Evolutionary conservation across 371 early-diverging fungal genomes (phyloP).

Genomic region (Rhizopus microsporus): DNA sequence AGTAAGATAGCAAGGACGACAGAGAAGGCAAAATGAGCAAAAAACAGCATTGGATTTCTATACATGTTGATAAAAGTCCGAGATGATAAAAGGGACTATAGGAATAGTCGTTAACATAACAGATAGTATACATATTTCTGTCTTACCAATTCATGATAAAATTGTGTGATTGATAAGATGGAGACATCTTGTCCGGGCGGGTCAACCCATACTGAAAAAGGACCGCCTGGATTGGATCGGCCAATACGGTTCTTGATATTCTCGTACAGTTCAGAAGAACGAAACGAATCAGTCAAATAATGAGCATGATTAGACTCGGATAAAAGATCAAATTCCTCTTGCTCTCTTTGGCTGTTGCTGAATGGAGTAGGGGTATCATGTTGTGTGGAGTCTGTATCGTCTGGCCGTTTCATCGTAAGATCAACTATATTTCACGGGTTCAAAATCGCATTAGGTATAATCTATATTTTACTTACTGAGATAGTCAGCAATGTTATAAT

Average conservation of each 20-base stretch:
- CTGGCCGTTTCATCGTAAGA: constrained; percentile 47
- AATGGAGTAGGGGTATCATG: constrained; percentile 14
- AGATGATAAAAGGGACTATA: constrained; percentile 42
- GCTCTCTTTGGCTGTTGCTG: not conserved
- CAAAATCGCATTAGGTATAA: not conserved
- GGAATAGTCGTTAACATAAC: not conserved
- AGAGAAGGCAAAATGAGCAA: constrained; percentile 43
- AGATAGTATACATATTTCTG: not conserved
- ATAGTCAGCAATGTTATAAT: constrained; percentile 85
- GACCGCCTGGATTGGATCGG: constrained; percentile 3
- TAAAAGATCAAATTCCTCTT: constrained; percentile 31
- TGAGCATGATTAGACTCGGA: constrained; percentile 43
- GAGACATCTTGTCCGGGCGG: constrained; percentile 67
- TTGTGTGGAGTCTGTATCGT: constrained; percentile 3
- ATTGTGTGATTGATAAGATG: constrained; percentile 57
- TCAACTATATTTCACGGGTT: constrained; percentile 30
- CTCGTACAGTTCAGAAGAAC: constrained; percentile 24
- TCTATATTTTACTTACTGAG: constrained; percentile 38
- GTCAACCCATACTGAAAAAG: constrained; percentile 32
- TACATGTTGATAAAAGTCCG: constrained; percentile 52
- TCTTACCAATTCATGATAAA: constrained; percentile 57
- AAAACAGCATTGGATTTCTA: constrained; percentile 47
- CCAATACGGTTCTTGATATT: constrained; percentile 24
- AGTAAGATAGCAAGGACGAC: constrained; percentile 52
- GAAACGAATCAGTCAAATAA: constrained; percentile 38